Evolutionary conservation across 129 eudicot species (phyloP).

Genomic region (Artemisia annua): DNA sequence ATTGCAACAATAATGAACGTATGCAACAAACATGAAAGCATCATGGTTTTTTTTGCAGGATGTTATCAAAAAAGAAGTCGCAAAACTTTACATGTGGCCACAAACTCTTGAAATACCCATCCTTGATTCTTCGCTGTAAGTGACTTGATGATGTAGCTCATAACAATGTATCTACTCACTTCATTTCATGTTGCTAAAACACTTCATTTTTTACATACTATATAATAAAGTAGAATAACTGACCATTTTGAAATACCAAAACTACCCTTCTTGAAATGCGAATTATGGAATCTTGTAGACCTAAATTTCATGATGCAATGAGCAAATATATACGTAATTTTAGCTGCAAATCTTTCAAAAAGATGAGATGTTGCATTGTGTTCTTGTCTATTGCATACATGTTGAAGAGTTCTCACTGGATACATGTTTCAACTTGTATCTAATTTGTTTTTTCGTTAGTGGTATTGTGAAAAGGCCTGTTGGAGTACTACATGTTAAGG

Average conservation of each 20-base stretch:
- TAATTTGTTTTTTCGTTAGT: slow-evolving; percentile 10
- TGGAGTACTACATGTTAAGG: slow-evolving; percentile 77
- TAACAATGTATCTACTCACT: background rate
- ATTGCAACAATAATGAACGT: background rate
- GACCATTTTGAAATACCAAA: background rate
- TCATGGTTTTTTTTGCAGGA: slow-evolving; percentile 49
- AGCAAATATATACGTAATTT: background rate
- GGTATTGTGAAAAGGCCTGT: slow-evolving; percentile 63
- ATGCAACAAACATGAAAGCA: background rate
- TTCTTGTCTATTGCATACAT: background rate
- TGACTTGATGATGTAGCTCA: slow-evolving; percentile 13
- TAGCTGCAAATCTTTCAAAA: background rate
- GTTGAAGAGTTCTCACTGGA: background rate
- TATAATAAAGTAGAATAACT: background rate
- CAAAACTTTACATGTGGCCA: slow-evolving; percentile 87
- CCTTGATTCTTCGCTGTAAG: slow-evolving; percentile 83
- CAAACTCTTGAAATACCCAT: slow-evolving; percentile 78
- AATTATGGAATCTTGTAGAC: slow-evolving; percentile 1
- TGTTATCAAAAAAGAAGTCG: slow-evolving; percentile 59
- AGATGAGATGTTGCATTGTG: slow-evolving; percentile 3
- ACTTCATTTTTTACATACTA: background rate
- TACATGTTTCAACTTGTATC: background rate
- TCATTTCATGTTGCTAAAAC: background rate
- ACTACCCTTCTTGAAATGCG: slow-evolving; percentile 14
- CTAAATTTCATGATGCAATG: background rate